phyloP scores from a whole-genome alignment of 768 basidiomycete genomes.

The Hericium erinaceus region DNA sequence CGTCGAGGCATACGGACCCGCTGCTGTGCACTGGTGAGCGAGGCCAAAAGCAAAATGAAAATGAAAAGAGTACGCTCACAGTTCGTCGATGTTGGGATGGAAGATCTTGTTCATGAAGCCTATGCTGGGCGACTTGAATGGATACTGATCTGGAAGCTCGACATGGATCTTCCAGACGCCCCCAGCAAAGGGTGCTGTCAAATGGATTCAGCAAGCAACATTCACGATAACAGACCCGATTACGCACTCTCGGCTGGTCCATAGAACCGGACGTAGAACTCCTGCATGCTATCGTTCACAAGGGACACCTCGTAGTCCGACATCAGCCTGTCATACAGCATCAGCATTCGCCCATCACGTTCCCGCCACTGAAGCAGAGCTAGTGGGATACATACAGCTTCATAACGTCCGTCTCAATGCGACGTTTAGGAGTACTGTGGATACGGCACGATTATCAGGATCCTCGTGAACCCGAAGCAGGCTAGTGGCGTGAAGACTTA shows the following conservation, averaged over 20 bases:
- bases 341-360: background rate
- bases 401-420: slow-evolving; percentile 99
- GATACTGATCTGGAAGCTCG: slow-evolving; percentile 96
- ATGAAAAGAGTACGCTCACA: slow-evolving; percentile 38
- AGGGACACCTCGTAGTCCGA: slow-evolving; percentile 97
- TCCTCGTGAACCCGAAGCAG: background rate
- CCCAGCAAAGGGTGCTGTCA: slow-evolving; percentile 86
- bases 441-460: slow-evolving; percentile 23
- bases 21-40: slow-evolving; percentile 44
- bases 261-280: slow-evolving; percentile 95
- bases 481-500: slow-evolving; percentile 29
- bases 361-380: background rate
- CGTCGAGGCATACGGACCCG: slow-evolving; percentile 96
- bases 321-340: slow-evolving; percentile 64
- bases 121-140: slow-evolving; percentile 97
- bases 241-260: slow-evolving; percentile 91
- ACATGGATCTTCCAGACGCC: slow-evolving; percentile 99
- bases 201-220: background rate
- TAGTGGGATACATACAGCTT: slow-evolving; percentile 63
- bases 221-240: background rate
- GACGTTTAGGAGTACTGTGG: slow-evolving; percentile 82
- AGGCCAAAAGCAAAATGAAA: slow-evolving; percentile 9
- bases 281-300: slow-evolving; percentile 98
- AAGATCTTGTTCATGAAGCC: slow-evolving; percentile 99
- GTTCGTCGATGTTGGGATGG: slow-evolving; percentile 98